A percentile compares a stretch with the other conserved stretches of the same genome.
Conservation (phyloP, 306 rosid species). For the Cicer arietinum region DNA sequence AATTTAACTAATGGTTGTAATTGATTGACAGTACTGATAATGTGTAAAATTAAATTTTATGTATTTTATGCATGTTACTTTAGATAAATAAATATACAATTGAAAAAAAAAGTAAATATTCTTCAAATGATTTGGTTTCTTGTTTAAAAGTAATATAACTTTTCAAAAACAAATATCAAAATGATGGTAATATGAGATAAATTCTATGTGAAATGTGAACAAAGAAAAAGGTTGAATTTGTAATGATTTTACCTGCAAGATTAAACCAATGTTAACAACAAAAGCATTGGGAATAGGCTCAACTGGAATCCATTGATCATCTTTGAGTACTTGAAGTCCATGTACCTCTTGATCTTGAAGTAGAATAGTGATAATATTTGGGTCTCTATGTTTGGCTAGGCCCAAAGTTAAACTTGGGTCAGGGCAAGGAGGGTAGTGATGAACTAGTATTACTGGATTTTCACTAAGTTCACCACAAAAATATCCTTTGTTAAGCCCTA, state of each 20-base stretch:
- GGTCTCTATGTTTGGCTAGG: conserved; percentile 63
- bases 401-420: conserved; percentile 78
- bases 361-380: conserved; percentile 63
- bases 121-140: too few relatives aligned
- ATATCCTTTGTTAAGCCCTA: conserved; percentile 51
- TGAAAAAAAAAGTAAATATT: too few relatives aligned
- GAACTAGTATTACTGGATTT: conserved; percentile 50
- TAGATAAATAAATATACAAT: too few relatives aligned
- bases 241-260: conserved; percentile 50
- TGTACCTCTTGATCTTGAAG: conserved; percentile 56
- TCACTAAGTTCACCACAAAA: conserved; percentile 55
- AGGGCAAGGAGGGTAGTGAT: conserved; percentile 84
- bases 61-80: too few relatives aligned
- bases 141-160: too few relatives aligned
- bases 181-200: background rate
- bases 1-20: too few relatives aligned
- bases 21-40: too few relatives aligned
- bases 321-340: conserved; percentile 71
- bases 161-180: too few relatives aligned
- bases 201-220: background rate
- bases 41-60: too few relatives aligned
- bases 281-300: conserved; percentile 58
- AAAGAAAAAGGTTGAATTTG: background rate
- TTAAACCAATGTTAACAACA: conserved; percentile 59
- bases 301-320: conserved; percentile 57